phyloP scores from a whole-genome alignment of 1,139 yeast species.

The Magnusiomyces fungicola region DNA sequence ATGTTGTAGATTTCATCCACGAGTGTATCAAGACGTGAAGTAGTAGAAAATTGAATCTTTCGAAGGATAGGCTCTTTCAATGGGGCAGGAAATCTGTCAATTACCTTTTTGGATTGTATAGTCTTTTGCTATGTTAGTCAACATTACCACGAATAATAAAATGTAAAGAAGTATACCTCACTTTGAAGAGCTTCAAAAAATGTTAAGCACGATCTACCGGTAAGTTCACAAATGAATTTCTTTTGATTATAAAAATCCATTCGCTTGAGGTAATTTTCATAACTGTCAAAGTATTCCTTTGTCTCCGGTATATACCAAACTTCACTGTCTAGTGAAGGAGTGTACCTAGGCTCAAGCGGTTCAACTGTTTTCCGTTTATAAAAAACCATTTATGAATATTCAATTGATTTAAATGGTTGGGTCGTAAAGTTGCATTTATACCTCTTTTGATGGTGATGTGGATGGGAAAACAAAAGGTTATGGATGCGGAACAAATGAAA shows the following conservation, averaged over 20 bases:
- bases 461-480: too few relatives aligned
- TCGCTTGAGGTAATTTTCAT: conserved; percentile 60
- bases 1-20: conserved; percentile 70
- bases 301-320: conserved; percentile 78
- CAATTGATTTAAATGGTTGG: too few relatives aligned
- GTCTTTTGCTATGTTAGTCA: conserved; percentile 9
- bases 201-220: conserved; percentile 87
- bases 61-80: conserved; percentile 85
- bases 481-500: too few relatives aligned
- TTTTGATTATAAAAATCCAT: conserved; percentile 41
- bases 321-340: conserved; percentile 25
- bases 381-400: conserved; percentile 20
- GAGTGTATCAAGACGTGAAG: conserved; percentile 76
- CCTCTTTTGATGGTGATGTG: too few relatives aligned
- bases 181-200: conserved; percentile 81
- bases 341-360: conserved; percentile 23
- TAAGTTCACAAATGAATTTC: conserved; percentile 90
- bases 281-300: conserved; percentile 74
- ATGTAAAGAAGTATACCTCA: conserved; percentile 37
- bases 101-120: conserved; percentile 46
- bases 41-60: conserved; percentile 72
- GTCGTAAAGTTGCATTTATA: too few relatives aligned
- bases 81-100: conserved; percentile 80
- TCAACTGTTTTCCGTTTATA: conserved; percentile 33
- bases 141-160: not conserved